These are phyloP conservation scores for Iris pallida DNA, from an alignment of 116 monocot genomes.

Conservation along the genomic window DNA sequence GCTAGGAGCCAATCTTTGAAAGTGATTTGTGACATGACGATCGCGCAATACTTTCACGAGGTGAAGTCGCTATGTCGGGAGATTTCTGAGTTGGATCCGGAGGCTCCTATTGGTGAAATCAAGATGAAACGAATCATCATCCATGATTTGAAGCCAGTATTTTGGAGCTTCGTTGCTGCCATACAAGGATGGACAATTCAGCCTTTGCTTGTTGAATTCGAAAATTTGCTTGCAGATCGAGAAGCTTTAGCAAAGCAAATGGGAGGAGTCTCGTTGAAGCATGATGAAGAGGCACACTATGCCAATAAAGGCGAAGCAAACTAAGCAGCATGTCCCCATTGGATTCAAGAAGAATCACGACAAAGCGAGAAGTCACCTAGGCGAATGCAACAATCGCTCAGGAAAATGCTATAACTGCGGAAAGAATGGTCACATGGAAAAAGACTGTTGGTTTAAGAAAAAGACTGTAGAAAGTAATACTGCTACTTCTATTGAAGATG, in stretches of 20 bases:
- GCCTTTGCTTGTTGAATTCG: neutral
- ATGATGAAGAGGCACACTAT: neutral
- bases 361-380: neutral
- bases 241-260: conserved; percentile 1
- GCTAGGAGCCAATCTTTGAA: conserved; percentile 13
- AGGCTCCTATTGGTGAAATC: too few relatives aligned
- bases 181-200: neutral
- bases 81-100: too few relatives aligned
- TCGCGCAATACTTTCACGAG: neutral
- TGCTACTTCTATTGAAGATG: neutral
- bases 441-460: neutral
- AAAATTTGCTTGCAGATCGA: conserved; percentile 7
- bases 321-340: neutral
- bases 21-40: neutral
- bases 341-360: neutral
- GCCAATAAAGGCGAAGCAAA: too few relatives aligned
- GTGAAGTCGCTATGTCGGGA: too few relatives aligned
- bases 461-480: neutral
- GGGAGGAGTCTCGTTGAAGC: neutral
- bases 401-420: too few relatives aligned
- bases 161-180: neutral
- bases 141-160: neutral
- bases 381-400: neutral
- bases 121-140: neutral
- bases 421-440: too few relatives aligned